Evolutionary conservation across 1,139 yeast species (phyloP).

Genomic region (Yamadazyma spencermartinsiae): DNA sequence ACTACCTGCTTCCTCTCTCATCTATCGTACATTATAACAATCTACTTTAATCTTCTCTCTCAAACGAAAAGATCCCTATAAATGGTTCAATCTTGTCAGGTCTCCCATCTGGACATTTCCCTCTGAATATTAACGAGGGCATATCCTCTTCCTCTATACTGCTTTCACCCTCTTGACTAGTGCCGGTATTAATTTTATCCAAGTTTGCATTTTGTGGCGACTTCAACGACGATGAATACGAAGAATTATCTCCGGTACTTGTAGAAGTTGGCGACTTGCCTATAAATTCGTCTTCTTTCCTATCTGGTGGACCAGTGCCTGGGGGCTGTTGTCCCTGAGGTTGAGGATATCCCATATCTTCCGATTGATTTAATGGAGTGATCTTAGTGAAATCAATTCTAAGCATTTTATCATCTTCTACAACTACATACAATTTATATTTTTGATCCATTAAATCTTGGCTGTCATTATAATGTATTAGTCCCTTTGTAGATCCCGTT

Average conservation of each 20-base stretch:
- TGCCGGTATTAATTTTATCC: slow-evolving; percentile 13
- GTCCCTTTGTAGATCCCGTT: slow-evolving; percentile 53
- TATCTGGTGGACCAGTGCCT: slow-evolving; percentile 1
- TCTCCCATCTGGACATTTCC: slow-evolving; percentile 54
- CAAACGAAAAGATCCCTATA: slow-evolving; percentile 57
- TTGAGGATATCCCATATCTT: slow-evolving; percentile 9
- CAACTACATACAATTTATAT: slow-evolving; percentile 52
- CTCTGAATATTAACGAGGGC: slow-evolving; percentile 52
- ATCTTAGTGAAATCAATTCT: slow-evolving; percentile 57
- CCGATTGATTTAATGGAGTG: slow-evolving; percentile 25
- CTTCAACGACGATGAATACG: slow-evolving; percentile 17
- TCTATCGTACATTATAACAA: neutral
- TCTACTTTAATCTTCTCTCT: slow-evolving; percentile 32
- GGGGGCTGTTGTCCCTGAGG: slow-evolving; percentile 4
- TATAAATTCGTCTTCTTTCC: slow-evolving; percentile 8
- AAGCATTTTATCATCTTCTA: slow-evolving; percentile 49
- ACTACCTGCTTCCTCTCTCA: neutral
- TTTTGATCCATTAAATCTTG: slow-evolving; percentile 50
- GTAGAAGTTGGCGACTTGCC: slow-evolving; percentile 17
- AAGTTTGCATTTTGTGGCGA: slow-evolving; percentile 13
- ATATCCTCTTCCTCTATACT: slow-evolving; percentile 28
- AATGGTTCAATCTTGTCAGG: slow-evolving; percentile 57
- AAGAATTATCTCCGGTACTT: slow-evolving; percentile 17
- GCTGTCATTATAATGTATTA: slow-evolving; percentile 51
- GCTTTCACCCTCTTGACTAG: slow-evolving; percentile 14